Evolutionary conservation across 345 rosid genomes (phyloP).

Genomic region (Salix udensis): DNA sequence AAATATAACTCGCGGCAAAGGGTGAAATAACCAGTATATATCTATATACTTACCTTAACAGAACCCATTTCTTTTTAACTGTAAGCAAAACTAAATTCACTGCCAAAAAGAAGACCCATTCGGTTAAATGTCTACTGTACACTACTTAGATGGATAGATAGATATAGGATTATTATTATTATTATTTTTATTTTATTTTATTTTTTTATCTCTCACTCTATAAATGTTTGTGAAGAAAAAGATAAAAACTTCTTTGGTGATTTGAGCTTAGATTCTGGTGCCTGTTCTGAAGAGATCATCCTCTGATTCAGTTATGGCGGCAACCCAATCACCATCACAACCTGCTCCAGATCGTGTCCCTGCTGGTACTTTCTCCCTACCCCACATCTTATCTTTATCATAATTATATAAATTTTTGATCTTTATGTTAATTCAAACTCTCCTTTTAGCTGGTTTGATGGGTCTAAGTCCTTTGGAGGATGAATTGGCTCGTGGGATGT

Average conservation of each 20-base stretch:
- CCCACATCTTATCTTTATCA: constrained; percentile 11
- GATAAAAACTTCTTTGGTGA: background rate
- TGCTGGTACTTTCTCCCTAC: constrained; percentile 46
- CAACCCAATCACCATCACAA: constrained; percentile 45
- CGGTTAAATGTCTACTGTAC: no score
- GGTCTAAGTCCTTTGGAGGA: background rate
- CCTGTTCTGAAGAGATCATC: constrained; percentile 31
- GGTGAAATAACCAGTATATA: no score
- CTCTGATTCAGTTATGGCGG: constrained; percentile 53
- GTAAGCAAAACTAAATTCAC: no score
- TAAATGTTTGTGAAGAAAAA: background rate
- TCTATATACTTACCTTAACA: no score
- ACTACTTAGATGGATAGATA: no score
- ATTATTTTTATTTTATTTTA: no score
- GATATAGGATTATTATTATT: no score
- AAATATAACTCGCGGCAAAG: no score
- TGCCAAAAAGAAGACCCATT: no score
- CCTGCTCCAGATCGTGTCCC: constrained; percentile 50
- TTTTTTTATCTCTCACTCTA: background rate
- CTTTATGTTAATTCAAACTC: constrained; percentile 6
- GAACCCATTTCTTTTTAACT: no score
- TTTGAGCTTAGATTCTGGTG: constrained; percentile 26
- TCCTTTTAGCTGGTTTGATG: background rate
- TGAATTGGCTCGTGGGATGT: background rate
- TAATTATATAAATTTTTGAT: background rate